phyloP scores from a whole-genome alignment of 768 basidiomycete genomes.

The Xerocomellus intermedius region DNA sequence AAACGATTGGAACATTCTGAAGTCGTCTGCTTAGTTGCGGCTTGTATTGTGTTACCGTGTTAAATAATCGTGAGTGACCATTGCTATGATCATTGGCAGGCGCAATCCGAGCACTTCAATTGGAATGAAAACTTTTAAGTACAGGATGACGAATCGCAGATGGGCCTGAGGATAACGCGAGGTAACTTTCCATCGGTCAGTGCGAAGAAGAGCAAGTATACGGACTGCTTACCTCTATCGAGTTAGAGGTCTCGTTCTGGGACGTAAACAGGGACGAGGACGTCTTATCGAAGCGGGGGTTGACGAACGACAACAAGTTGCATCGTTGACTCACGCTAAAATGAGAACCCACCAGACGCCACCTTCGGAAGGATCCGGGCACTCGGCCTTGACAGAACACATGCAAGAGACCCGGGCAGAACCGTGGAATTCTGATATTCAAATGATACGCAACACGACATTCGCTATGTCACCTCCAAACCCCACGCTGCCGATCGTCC shows the following conservation, averaged over 20 bases:
- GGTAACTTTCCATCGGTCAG: not conserved
- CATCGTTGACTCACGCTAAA: not conserved
- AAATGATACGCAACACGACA: conserved; percentile 25
- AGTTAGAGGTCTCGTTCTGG: no score
- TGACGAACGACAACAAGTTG: not conserved
- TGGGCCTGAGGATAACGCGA: not conserved
- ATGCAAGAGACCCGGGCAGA: not conserved
- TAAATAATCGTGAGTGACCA: no score
- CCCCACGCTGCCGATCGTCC: conserved; percentile 34
- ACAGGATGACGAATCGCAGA: not conserved
- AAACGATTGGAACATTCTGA: not conserved
- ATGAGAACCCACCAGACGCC: not conserved
- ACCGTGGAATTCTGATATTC: not conserved
- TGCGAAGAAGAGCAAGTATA: not conserved
- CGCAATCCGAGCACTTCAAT: not conserved
- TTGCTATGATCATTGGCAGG: not conserved
- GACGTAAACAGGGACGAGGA: not conserved
- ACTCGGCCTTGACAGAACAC: not conserved
- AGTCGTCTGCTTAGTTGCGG: not conserved
- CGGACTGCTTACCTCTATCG: not conserved
- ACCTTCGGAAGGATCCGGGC: not conserved
- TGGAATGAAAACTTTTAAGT: not conserved
- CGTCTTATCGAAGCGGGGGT: not conserved
- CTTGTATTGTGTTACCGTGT: not conserved
- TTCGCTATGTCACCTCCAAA: conserved; percentile 36